These are phyloP conservation scores for Heliamphora exappendiculata DNA, from an alignment of 148 eudicot species.

Conservation along the genomic window DNA sequence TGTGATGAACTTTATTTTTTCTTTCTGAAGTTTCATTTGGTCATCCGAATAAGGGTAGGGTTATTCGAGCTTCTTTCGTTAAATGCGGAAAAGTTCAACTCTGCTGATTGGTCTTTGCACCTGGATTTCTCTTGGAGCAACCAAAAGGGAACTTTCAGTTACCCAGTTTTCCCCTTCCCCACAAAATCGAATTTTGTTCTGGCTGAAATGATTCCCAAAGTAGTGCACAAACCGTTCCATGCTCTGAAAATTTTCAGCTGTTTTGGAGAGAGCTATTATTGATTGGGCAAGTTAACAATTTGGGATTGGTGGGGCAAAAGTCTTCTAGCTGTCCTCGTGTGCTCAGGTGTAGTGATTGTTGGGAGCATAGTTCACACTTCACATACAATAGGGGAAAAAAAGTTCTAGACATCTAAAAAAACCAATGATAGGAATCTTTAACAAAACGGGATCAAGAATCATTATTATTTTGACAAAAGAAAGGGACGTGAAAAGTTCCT, in stretches of 20 bases:
- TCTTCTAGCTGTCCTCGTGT: not conserved
- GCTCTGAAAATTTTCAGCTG: not conserved
- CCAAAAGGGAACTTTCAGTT: too few species aligned
- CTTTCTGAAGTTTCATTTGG: conserved; percentile 3
- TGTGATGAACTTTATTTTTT: not conserved
- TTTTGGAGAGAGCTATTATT: not conserved
- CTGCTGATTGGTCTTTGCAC: not conserved
- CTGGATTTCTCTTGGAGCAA: too few species aligned
- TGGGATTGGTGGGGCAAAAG: not conserved
- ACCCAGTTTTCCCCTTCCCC: not conserved
- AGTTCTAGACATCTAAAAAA: too few species aligned
- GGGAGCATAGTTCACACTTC: too few species aligned
- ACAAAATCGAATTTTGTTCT: not conserved
- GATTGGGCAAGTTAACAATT: not conserved
- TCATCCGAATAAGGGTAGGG: not conserved
- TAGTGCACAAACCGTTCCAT: not conserved
- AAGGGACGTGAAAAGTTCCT: not conserved
- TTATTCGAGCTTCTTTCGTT: not conserved
- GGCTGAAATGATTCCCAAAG: not conserved
- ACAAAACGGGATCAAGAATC: not conserved
- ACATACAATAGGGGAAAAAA: too few species aligned
- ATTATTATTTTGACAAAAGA: not conserved
- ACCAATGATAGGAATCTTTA: not conserved
- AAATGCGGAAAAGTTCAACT: not conserved
- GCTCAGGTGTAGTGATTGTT: not conserved